Percentiles rank a stretch among this genome's conserved stretches.
Evolutionary conservation across 2,329 filamentous ascomycete genomes (phyloP).

Genomic region (Lasiodiplodia sp.): DNA sequence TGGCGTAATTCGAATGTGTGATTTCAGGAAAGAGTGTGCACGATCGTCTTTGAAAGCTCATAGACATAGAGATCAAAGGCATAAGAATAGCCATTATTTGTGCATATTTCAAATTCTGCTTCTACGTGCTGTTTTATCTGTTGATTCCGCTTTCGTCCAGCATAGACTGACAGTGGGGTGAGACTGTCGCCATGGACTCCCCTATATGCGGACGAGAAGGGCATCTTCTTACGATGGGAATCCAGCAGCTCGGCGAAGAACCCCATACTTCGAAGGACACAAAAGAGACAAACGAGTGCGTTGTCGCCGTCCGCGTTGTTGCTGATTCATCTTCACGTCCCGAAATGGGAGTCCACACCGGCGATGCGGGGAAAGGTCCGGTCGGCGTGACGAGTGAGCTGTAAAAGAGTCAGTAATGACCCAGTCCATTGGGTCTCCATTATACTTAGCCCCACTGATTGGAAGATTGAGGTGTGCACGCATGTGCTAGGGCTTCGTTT

Average conservation of each 20-base stretch:
- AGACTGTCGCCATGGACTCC: background rate
- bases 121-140: background rate
- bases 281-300: background rate
- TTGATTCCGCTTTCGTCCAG: background rate
- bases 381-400: no score
- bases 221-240: background rate
- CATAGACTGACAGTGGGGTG: background rate
- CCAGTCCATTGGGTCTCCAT: background rate
- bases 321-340: background rate
- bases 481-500: background rate
- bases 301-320: background rate
- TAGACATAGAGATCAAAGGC: no score
- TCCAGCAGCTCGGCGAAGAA: background rate
- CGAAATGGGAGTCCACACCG: background rate
- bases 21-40: no score
- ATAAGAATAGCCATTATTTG: no score
- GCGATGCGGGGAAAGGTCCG: background rate
- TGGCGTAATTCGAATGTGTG: background rate
- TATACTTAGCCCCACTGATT: background rate
- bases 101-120: background rate
- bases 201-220: background rate
- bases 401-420: background rate
- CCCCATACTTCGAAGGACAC: no score
- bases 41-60: background rate
- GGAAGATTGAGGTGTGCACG: background rate